Evolutionary conservation across 192 early-diverging fungal genomes (phyloP), one percentile per base, ranked within the genome.

Genomic region (Geranomyces michiganensis): DNA sequence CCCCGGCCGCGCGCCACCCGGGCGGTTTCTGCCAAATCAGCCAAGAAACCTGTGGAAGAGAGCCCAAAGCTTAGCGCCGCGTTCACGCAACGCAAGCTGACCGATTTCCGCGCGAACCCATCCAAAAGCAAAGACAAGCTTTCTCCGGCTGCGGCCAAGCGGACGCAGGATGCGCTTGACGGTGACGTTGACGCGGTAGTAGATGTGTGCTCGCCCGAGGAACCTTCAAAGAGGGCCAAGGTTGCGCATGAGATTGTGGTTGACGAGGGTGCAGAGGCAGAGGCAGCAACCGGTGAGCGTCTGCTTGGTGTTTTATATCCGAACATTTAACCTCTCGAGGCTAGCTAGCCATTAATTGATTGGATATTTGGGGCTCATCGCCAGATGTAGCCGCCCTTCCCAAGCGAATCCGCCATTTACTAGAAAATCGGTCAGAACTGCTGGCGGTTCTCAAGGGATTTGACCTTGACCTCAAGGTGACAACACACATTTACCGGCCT

Each of bases 401-500:
- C 1, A 46, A 44, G 47, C 10, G 29, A 32, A 55, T 75, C 32
- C 31, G 43, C 43, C 31, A 10, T 3, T 33, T 73, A 19, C 30
- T 77, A 24, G 36, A 19, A 0, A 51, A 72, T 48, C 33, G 59
- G 26, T 36, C 65, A 2, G 44, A 64, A 22, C 24, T 63, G 30
- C n/a, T 71, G 13, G 30, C 74, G 19, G 7, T 51, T 14, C 58
- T 81, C 31, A 47, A 56, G 58, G 45, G 46, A 19, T 81, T 81
- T 64, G 79, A 81, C 68, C 53, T 81, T 33, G 55, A 77, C 43
- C 68, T 47, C n/a, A 69, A 62, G 65, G 79, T 77, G 68, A 9
- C 53, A 24, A 12, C 24, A 30, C 29, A 2, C 27, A 22, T 1
- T 17, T 22, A 10, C 29, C 19, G 55, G 15, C 33, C 41, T 27